Base-by-base conservation (phyloP, 306 rosid genomes). In the Styphnolobium japonicum region DNA sequence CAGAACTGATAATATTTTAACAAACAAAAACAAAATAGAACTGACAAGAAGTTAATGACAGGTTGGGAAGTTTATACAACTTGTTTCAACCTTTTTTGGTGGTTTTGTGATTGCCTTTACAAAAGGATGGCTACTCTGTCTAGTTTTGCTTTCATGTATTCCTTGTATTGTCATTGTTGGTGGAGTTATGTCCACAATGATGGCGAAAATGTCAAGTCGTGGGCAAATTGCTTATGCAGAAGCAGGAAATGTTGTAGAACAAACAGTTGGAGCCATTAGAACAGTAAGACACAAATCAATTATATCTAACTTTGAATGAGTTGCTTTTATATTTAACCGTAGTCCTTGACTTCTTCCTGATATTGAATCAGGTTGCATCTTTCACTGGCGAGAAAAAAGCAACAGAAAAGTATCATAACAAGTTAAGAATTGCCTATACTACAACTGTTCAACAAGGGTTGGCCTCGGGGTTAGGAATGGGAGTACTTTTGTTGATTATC, bases 161-260 rank as follows among this genome's bases (percentile, higher is more conserved):
- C 98, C 98, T 16, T 80, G 60, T 2, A 83, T 92, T 53, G 87
- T 82, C 25, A 0, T 81, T 82, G 53, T 85, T 16, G 95, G 93
- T 14, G 97, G 86, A 58, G 1, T 66, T 33, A 42, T 89, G 67
- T 61, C 96, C 1, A 27, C 33, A 0, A 0, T 82, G 42, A 71
- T 91, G 75, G 23, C 92, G 4, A 92, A 80, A 84, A 87, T 95
- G 96, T 76, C 98, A 0, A 85, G 89, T 36, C 90, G 97, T 0
- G 97, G 94, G 1, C 98, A 95, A 75, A 18, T 68, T 40, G 98
- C 98, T 75, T 95, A 95, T 69, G 92, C 96, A 5, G 97, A 95
- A 82, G 97, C 98, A 11, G 92, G 98, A 65, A 87, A 80, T 58
- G 85, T 91, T 3, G 98, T 90, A 2, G 98, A 95, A 56, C 98